Percentiles rank a stretch among this genome's conserved stretches.
phyloP scores from a whole-genome alignment of 345 rosid species.

The Ricinus communis region DNA sequence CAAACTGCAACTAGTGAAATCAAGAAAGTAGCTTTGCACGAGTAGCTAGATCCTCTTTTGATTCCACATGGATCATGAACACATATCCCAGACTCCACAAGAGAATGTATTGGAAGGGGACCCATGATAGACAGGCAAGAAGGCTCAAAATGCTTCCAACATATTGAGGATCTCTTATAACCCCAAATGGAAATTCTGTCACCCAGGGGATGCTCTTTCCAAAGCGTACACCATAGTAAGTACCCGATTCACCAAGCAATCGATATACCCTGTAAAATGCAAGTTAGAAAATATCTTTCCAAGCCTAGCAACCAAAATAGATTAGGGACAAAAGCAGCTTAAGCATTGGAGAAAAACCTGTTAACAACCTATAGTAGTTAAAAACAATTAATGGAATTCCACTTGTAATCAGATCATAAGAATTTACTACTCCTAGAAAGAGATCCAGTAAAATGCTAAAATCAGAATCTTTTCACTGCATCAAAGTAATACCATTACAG shows the following conservation, averaged over 20 bases:
- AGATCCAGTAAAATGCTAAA: no score
- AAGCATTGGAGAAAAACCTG: not conserved
- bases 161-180: constrained; percentile 85
- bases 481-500: not conserved
- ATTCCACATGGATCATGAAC: constrained; percentile 67
- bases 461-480: not conserved
- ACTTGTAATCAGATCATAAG: not conserved
- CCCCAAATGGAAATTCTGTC: constrained; percentile 78
- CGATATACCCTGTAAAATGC: constrained; percentile 67
- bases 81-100: constrained; percentile 73
- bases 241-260: constrained; percentile 87
- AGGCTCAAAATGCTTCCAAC: constrained; percentile 85
- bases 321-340: not conserved
- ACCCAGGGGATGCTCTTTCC: constrained; percentile 86
- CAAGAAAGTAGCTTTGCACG: constrained; percentile 64
- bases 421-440: no score
- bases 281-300: constrained; percentile 9
- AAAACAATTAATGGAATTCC: not conserved
- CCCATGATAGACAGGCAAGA: constrained; percentile 70
- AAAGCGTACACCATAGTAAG: constrained; percentile 82
- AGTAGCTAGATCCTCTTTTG: constrained; percentile 59
- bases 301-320: not conserved
- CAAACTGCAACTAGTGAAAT: constrained; percentile 14
- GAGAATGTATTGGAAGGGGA: constrained; percentile 76
- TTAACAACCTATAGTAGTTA: no score